phyloP scores from a whole-genome alignment of 2,329 filamentous ascomycete genomes.

The Pseudogymnoascus sp. region DNA sequence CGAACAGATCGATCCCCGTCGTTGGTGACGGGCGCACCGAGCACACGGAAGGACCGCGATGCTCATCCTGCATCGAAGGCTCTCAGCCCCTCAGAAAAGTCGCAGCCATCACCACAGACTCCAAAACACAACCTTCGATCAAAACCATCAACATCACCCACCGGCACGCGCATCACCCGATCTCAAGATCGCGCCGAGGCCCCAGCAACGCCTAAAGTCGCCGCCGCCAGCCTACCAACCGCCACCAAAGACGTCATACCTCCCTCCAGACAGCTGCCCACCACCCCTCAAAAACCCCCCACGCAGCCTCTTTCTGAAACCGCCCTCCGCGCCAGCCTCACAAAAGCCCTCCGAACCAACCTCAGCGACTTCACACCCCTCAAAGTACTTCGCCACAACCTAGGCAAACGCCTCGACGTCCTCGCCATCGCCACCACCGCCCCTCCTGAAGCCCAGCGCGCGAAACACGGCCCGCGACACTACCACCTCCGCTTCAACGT shows the following conservation, averaged over 20 bases:
- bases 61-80: conserved; percentile 27
- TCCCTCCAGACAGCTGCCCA: not conserved
- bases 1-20: conserved; percentile 19
- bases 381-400: conserved; percentile 44
- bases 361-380: conserved; percentile 50
- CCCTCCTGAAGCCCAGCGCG: conserved; percentile 46
- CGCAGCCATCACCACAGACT: not conserved
- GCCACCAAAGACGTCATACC: not conserved
- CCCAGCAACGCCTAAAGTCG: not conserved
- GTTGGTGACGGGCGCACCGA: conserved; percentile 21
- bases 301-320: conserved; percentile 18
- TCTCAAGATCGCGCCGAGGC: not conserved
- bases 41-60: conserved; percentile 26
- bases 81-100: conserved; percentile 24
- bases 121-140: conserved; percentile 5
- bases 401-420: conserved; percentile 46
- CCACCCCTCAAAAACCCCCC: conserved; percentile 17
- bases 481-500: conserved; percentile 54
- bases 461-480: conserved; percentile 52
- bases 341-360: conserved; percentile 30
- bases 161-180: not conserved
- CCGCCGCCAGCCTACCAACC: not conserved
- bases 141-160: not conserved
- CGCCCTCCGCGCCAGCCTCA: conserved; percentile 14
- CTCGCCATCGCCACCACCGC: conserved; percentile 49